Evolutionary conservation across 495 filamentous ascomycete genomes (phyloP), one percentile per base, ranked within the genome.

Genomic region (Penicillium arizonense): DNA sequence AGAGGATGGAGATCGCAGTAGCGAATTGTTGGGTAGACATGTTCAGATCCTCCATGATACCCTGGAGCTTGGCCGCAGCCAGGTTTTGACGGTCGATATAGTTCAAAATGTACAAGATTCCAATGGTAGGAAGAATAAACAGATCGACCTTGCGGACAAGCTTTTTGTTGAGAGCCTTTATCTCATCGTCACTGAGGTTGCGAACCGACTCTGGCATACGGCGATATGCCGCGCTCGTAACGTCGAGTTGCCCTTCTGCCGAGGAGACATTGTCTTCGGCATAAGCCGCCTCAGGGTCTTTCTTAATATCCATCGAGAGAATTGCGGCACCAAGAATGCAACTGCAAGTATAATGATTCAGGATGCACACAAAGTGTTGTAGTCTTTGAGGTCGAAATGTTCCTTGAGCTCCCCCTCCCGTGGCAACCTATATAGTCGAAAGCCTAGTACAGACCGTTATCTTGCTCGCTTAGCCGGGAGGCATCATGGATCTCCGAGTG

Each of bases 131-230:
- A 12, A 75, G 50, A 8, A 75, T 55, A 13, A 67, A 38, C 3
- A 71, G 48, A 54, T 77, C 74, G 21, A 77, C 56, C 62, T 77
- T 76, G 16, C 70, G 63, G 33, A 76, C 70, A 14, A 75, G 45
- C 42, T 65, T 75, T 44, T 53, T 65, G 38, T 67, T 62, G 30
- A 74, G 57, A 8, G 12, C 0, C 10, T 56, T 43, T 7, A 67
- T 41, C 34, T 75, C 72, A n/a, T 65, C 64, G 0, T 56, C 40
- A 26, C 47, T 53, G 10, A 73, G 55, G 18, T 35, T 23, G 1
- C 53, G 69, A 37, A 75, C 60, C 16, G 52, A 59, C 41, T 67
- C 59, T 16, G 72, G 72, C 57, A 67, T 58, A 7, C 63, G 66
- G 18, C 51, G 44, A 32, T 61, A 56, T 6, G 53, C 49, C 6